These are phyloP conservation scores for Gelatoporia subvermispora DNA, from an alignment of 768 basidiomycete genomes.

Conservation along the genomic window DNA sequence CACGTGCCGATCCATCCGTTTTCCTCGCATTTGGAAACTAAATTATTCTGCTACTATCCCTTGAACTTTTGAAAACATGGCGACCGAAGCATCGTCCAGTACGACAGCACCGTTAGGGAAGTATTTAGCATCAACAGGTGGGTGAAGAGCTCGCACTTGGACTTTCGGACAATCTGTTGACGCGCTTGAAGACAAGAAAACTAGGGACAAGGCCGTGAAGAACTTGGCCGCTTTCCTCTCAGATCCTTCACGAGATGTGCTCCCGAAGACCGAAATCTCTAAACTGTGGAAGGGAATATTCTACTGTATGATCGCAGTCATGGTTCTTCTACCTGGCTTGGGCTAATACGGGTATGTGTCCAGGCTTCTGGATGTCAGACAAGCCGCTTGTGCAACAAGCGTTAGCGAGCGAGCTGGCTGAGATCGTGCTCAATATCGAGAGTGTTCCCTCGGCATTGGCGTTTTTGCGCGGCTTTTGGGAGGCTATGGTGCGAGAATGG, in stretches of 20 bases:
- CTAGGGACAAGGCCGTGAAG: conserved; percentile 86
- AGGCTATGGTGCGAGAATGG: conserved; percentile 88
- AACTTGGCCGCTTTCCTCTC: conserved; percentile 78
- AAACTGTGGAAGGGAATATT: conserved; percentile 98
- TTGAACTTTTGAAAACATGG: not conserved
- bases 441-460: conserved; percentile 52
- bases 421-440: conserved; percentile 69
- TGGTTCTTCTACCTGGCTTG: not conserved
- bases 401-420: conserved; percentile 80
- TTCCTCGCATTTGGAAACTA: not conserved
- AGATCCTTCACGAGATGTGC: conserved; percentile 46
- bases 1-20: not conserved
- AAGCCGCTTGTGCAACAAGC: conserved; percentile 95
- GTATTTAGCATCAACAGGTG: conserved; percentile 89
- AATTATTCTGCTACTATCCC: not conserved
- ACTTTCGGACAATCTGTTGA: not conserved
- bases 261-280: conserved; percentile 74
- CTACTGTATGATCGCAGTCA: conserved; percentile 61
- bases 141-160: conserved; percentile 2
- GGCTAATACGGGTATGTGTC: not conserved
- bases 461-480: conserved; percentile 91
- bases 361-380: conserved; percentile 99
- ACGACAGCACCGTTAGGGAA: conserved; percentile 67
- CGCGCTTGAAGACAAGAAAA: conserved; percentile 70
- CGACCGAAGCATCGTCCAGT: conserved; percentile 18